Evolutionary conservation across 805 yeast genomes (phyloP).

Genomic region (Saccharomyces eubayanus): DNA sequence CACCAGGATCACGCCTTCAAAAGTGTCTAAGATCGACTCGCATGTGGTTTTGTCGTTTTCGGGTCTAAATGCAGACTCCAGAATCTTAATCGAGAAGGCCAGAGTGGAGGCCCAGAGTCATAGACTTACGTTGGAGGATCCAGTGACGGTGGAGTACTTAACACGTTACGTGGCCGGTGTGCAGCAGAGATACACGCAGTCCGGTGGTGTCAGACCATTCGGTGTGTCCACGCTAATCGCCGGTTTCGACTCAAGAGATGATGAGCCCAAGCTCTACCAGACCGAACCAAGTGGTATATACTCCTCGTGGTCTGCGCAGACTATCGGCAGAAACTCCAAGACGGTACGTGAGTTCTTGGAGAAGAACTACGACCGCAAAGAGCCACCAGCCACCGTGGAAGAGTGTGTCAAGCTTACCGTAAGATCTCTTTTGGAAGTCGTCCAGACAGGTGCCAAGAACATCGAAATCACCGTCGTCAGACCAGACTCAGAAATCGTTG

Average conservation of each 20-base stretch:
- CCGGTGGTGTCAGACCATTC: constrained; percentile 97
- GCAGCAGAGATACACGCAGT: constrained; percentile 92
- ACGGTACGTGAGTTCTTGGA: constrained; percentile 94
- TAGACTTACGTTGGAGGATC: constrained; percentile 86
- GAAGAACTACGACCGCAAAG: constrained; percentile 61
- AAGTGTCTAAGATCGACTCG: constrained; percentile 82
- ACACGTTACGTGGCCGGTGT: constrained; percentile 96
- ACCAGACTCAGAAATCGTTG: constrained; percentile 53
- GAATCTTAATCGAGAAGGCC: constrained; percentile 89
- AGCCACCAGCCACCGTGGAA: constrained; percentile 47
- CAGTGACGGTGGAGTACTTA: constrained; percentile 83
- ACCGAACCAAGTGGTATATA: constrained; percentile 97
- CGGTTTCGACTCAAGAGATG: constrained; percentile 80
- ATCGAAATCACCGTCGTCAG: constrained; percentile 86
- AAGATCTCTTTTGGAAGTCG: constrained; percentile 86
- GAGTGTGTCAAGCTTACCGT: constrained; percentile 75
- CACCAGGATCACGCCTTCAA: constrained; percentile 91
- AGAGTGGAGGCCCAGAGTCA: constrained; percentile 95
- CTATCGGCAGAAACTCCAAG: constrained; percentile 90
- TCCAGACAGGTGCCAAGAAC: constrained; percentile 94
- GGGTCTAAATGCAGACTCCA: constrained; percentile 96
- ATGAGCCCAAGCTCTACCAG: constrained; percentile 73
- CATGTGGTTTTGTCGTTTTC: constrained; percentile 92
- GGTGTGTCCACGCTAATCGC: constrained; percentile 93
- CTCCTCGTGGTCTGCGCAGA: constrained; percentile 96